Conservation (phyloP, 345 rosid species). For the Crucihimalaya himalaica region DNA sequence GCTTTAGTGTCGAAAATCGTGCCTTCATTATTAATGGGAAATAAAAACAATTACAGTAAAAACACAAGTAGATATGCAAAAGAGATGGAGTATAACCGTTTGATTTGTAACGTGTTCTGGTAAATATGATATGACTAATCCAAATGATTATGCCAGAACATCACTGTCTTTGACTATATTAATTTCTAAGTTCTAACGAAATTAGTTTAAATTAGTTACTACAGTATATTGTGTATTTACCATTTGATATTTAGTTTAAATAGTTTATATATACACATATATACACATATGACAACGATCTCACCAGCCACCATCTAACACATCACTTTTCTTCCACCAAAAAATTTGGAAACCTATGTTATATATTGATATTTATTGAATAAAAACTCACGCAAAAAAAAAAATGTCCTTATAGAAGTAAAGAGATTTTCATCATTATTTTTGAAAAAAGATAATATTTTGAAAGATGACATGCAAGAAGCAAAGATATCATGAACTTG, state of each 20-base stretch:
- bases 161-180: not conserved
- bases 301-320: not conserved
- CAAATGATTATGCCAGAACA: not conserved
- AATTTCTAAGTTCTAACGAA: not conserved
- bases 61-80: not conserved
- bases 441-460: constrained; percentile 15
- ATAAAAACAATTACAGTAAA: not conserved
- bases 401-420: not conserved
- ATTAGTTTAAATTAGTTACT: not conserved
- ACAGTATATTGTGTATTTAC: not conserved
- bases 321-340: not conserved
- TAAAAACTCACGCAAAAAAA: not conserved
- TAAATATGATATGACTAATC: not conserved
- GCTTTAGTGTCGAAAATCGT: not conserved
- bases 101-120: not conserved
- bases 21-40: not conserved
- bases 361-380: not conserved
- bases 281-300: too few species aligned
- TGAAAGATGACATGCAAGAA: constrained; percentile 19
- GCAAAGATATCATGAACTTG: constrained; percentile 11
- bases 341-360: not conserved
- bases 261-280: not conserved
- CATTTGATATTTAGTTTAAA: not conserved
- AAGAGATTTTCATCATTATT: constrained; percentile 5
- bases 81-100: not conserved